These are phyloP conservation scores for Symbiodinium pilosum DNA, from an alignment of 73 alveolate species.

Conservation along the genomic window DNA sequence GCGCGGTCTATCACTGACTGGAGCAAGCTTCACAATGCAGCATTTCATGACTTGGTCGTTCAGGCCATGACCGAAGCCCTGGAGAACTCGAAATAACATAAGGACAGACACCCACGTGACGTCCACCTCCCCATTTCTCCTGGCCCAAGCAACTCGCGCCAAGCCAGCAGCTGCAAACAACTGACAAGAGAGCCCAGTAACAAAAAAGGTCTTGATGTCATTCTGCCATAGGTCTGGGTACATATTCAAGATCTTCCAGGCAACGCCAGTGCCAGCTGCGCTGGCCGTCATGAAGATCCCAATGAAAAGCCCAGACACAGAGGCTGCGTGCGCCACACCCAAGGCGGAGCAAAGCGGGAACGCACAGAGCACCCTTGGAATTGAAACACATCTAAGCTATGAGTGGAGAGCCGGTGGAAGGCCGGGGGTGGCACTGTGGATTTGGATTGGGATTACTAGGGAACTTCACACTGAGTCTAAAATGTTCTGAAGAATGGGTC, in stretches of 20 bases:
- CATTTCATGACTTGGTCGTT: conserved; percentile 18
- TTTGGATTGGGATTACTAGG: neutral
- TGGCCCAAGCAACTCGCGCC: neutral
- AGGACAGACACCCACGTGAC: neutral
- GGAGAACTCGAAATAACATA: neutral
- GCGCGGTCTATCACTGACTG: neutral
- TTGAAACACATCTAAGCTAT: too few relatives aligned
- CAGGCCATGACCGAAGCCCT: conserved; percentile 4
- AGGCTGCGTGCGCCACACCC: neutral
- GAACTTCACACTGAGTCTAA: too few relatives aligned
- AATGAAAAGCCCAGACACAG: neutral
- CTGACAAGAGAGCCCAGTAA: neutral
- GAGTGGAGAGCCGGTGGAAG: neutral
- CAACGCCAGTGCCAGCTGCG: neutral
- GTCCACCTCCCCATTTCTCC: neutral
- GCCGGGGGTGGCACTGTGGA: neutral
- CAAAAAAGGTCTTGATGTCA: neutral
- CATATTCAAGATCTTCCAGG: neutral
- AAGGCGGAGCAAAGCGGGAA: neutral
- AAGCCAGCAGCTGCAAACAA: neutral
- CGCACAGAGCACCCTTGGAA: neutral
- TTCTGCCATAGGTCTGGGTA: neutral
- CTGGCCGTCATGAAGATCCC: conserved; percentile 5
- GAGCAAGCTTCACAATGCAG: conserved; percentile 18
- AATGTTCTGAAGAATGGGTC: neutral